phyloP scores from a whole-genome alignment of 2,329 filamentous ascomycete species.

The Hypoxylon sp. region DNA sequence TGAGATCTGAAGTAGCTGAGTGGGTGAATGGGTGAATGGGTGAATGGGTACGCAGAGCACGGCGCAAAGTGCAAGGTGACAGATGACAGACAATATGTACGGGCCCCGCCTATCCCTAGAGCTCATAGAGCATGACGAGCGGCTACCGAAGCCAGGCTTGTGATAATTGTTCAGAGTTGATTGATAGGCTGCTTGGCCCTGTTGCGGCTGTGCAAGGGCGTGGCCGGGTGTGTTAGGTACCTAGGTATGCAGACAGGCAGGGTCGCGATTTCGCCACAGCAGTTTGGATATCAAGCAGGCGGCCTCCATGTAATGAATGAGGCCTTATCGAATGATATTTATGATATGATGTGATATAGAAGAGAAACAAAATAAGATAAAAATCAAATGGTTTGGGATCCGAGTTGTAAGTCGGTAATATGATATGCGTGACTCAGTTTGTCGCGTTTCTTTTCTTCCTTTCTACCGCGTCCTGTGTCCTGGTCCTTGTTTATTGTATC shows the following conservation, averaged over 20 bases:
- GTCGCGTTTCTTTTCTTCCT: conserved; percentile 33
- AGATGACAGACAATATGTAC: conserved; percentile 21
- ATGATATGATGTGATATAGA: background rate
- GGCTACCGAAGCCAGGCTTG: conserved; percentile 22
- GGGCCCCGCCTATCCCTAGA: conserved; percentile 29
- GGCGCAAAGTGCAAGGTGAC: too few species aligned
- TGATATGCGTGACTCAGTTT: background rate
- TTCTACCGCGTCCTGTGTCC: conserved; percentile 13
- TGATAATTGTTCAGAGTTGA: conserved; percentile 8
- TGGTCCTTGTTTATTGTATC: conserved; percentile 40
- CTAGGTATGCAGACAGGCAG: too few species aligned
- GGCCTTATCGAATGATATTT: conserved; percentile 13
- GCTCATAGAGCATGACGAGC: conserved; percentile 28
- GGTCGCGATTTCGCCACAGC: conserved; percentile 35
- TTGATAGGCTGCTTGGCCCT: conserved; percentile 30
- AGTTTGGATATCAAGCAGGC: conserved; percentile 26
- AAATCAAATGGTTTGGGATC: conserved; percentile 10
- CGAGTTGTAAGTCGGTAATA: conserved; percentile 14
- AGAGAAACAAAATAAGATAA: conserved; percentile 11
- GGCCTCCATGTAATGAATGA: conserved; percentile 27
- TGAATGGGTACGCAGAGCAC: too few species aligned
- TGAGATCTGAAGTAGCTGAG: too few species aligned
- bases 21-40: too few species aligned
- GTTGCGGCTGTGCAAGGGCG: conserved; percentile 39
- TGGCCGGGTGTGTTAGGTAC: conserved; percentile 15